Conservation (phyloP, 2,329 filamentous ascomycete species). For the Berkeleyomyces rouxiae region DNA sequence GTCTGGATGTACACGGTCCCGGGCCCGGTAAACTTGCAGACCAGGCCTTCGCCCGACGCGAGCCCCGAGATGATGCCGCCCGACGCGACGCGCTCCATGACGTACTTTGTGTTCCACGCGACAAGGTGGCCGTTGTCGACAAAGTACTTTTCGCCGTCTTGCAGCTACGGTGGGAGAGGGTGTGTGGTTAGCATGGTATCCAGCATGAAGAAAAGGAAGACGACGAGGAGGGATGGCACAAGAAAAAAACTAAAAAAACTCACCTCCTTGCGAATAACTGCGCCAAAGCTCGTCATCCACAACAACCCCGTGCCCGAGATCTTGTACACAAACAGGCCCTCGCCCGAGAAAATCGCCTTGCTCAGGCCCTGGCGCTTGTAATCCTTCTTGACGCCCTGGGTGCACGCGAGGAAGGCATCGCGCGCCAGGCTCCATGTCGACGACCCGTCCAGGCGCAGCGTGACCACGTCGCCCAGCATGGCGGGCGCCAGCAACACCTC, state of each 20-base stretch:
- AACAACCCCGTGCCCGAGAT: constrained; percentile 65
- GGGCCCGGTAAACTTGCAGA: constrained; percentile 86
- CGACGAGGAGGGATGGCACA: neutral
- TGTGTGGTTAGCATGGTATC: neutral
- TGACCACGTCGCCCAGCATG: constrained; percentile 70
- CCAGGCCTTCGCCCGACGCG: constrained; percentile 68
- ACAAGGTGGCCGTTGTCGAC: constrained; percentile 88
- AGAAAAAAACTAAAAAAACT: constrained; percentile 22
- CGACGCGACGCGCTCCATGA: constrained; percentile 74
- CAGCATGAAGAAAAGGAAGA: neutral
- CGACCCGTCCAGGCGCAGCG: constrained; percentile 53
- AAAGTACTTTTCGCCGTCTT: constrained; percentile 68
- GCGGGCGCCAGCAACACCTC: constrained; percentile 73
- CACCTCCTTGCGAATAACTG: constrained; percentile 87
- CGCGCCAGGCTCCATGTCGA: constrained; percentile 73
- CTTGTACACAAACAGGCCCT: constrained; percentile 82
- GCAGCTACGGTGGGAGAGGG: constrained; percentile 24
- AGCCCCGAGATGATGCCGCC: constrained; percentile 86
- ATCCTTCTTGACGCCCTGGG: constrained; percentile 74
- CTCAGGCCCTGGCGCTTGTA: constrained; percentile 72
- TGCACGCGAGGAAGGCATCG: constrained; percentile 73
- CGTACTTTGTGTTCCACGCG: constrained; percentile 92
- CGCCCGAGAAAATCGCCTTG: constrained; percentile 87
- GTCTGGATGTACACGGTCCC: constrained; percentile 90
- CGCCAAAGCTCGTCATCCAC: constrained; percentile 87